Base-by-base conservation (phyloP, 2,329 filamentous ascomycete genomes). In the Neonectria sp. region DNA sequence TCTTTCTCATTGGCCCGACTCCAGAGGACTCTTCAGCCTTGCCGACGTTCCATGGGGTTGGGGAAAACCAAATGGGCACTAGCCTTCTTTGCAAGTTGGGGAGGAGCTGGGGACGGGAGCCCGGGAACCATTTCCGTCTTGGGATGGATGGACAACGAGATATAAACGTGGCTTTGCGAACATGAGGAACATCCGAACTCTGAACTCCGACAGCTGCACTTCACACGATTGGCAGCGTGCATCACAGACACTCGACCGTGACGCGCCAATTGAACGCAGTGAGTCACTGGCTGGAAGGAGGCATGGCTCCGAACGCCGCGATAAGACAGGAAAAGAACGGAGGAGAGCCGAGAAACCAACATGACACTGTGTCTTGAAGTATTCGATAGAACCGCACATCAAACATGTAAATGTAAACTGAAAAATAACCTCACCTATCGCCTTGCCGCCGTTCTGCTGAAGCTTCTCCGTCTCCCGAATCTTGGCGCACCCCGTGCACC, bases 401-500 rank as follows among this genome's bases (percentile, higher is more conserved):
- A 24, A 13, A 35, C 2, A 31, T 21, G 13, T 6, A 35, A 56
- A 51, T 24, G n/a, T 1, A 24, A 43, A 11, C 6, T 9, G 31
- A 9, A 57, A 57, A 27, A 15, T 4, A 46, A 33, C 11, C 21
- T 25, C 33, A 68, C 55, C 46, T 12, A 35, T 45, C 29, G 17
- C 55, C 63, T 71, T 37, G 70, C 69, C 62, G 31, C 61, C 56
- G 29, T 66, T 66, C 2, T 60, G 49, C 9, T 66, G 43, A 2
- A 56, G 49, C 49, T 68, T 70, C 48, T 76, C 74, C 27, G 53
- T 69, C 53, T 75, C 63, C 37, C 53, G 49, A 40, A 76, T 76
- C 67, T 76, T 70, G 27, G 68, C 74, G 55, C 74, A 76, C 46
- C 74, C 74, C 29, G n/a, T 52, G 59, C 74, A 76, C 21, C 37